Evolutionary conservation across 2,329 filamentous ascomycete genomes (phyloP), one percentile per base, ranked within the genome.

Genomic region (Stenocarpella maydis): DNA sequence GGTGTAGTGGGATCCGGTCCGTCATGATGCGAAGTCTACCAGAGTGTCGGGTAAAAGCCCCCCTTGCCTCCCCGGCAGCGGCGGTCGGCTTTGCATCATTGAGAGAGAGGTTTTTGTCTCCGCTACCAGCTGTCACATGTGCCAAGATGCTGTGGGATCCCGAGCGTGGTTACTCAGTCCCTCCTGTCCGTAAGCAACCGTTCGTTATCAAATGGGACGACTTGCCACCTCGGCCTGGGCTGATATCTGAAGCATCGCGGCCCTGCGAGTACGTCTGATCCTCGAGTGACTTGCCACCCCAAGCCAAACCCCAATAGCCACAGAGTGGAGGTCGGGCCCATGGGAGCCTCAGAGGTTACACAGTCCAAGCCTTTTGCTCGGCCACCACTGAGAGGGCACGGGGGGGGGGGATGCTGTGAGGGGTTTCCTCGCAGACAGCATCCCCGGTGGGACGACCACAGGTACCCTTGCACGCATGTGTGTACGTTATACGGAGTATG

Each of bases 41-140:
- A 70, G 49, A 67, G 52, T 67, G 54, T 67, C 63, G 63, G 68
- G 64, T 52, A 15, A 37, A 37, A 8, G 10, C 39, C n/a, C 49
- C 47, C 9, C 31, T 49, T 26, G 12, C 24, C 49, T 26, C 34
- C 49, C 28, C 4, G 31, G 58, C 49, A 64, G 34, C 52, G 47
- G 34, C 50, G 37, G 31, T 15, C 19, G 34, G 7, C 34, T 37
- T 49, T 21, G 37, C 6, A 7, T 49, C 28, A 21, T 41, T 52
- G 61, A 28, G 49, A 41, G 49, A 52, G 34, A 37, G 34, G 12
- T 37, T 9, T n/a, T 17, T 45, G 49, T n/a, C 53, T 70, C 65
- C 52, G 21, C 24, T 68, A 53, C 69, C 50, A 50, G 39, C 69
- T 55, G 68, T 55, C 54, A 66, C 67, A 39, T 55, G 49, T 54